Evolutionary conservation across 805 yeast species (phyloP).

Genomic region (Candida xiaguanensis): DNA sequence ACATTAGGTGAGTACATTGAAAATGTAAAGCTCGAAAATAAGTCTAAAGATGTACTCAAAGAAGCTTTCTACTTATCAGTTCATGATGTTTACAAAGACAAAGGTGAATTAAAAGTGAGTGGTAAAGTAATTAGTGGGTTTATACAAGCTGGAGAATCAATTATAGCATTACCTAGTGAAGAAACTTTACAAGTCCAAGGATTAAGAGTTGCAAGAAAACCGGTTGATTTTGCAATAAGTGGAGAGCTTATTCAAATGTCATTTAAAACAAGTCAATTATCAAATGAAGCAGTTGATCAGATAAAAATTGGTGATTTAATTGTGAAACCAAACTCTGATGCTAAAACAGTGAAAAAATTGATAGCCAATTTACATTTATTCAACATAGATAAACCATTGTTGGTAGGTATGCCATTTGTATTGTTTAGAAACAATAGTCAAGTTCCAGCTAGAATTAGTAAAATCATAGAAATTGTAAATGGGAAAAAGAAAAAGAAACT

Average conservation of each 20-base stretch:
- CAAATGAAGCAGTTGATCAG: constrained; percentile 50
- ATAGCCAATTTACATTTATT: constrained; percentile 29
- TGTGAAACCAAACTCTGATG: constrained; percentile 21
- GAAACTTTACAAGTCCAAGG: constrained; percentile 42
- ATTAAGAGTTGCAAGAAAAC: constrained; percentile 26
- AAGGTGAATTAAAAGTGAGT: constrained; percentile 47
- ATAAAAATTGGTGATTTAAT: constrained; percentile 59
- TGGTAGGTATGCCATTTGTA: constrained; percentile 76
- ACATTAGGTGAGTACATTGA: constrained; percentile 42
- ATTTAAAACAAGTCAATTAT: constrained; percentile 44
- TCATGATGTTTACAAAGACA: constrained; percentile 53
- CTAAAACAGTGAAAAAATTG: constrained; percentile 26
- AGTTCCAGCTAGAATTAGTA: constrained; percentile 62
- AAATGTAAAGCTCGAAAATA: constrained; percentile 18
- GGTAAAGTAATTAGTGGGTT: constrained; percentile 71
- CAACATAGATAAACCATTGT: constrained; percentile 59
- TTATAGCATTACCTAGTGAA: constrained; percentile 52
- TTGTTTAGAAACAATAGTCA: constrained; percentile 73
- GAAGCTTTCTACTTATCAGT: constrained; percentile 56
- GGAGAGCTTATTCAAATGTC: constrained; percentile 57
- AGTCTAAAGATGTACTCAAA: constrained; percentile 17
- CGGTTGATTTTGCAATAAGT: constrained; percentile 52
- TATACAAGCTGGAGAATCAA: constrained; percentile 67
- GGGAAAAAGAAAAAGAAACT: constrained; percentile 33
- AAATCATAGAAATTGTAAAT: constrained; percentile 32